phyloP scores from a whole-genome alignment of 2,329 filamentous ascomycete genomes.

The Aspergillus eucalypticola region DNA sequence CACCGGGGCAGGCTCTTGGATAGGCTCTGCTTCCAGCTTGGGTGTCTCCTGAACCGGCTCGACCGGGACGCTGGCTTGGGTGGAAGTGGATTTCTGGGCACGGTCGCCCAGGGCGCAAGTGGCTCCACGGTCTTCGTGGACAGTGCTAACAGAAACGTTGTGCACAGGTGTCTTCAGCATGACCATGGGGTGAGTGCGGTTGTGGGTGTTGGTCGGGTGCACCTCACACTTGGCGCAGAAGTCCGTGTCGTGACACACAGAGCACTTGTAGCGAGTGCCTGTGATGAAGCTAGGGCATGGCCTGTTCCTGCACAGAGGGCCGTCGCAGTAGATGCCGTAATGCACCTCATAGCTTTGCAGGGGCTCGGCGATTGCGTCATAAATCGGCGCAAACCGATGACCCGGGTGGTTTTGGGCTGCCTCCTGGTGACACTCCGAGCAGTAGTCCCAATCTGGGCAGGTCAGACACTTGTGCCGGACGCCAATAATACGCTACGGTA shows the following conservation, averaged over 20 bases:
- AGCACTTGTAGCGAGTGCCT: constrained; percentile 93
- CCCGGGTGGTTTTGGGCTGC: constrained; percentile 70
- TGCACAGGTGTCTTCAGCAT: constrained; percentile 94
- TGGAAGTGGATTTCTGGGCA: constrained; percentile 37
- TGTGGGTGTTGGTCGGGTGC: constrained; percentile 78
- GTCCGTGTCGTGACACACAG: constrained; percentile 90
- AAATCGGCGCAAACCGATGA: constrained; percentile 88
- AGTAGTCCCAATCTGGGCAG: constrained; percentile 98
- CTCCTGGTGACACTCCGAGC: constrained; percentile 69
- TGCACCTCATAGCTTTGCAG: constrained; percentile 60
- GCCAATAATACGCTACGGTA: constrained; percentile 70
- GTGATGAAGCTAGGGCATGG: constrained; percentile 60
- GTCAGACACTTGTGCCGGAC: constrained; percentile 94
- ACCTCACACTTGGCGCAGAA: constrained; percentile 96
- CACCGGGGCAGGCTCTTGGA: constrained; percentile 40
- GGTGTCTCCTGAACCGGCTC: constrained; percentile 11
- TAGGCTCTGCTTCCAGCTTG: background rate
- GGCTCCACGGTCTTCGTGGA: constrained; percentile 70
- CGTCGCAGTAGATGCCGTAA: constrained; percentile 89
- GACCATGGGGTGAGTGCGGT: constrained; percentile 93
- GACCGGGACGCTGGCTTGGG: constrained; percentile 55
- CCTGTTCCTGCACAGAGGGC: constrained; percentile 73
- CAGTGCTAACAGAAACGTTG: constrained; percentile 81
- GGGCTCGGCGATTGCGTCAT: constrained; percentile 63
- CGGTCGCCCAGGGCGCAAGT: constrained; percentile 74